Base-by-base conservation (phyloP, 2,329 filamentous ascomycete genomes). In the Cladobotryum protrusum region DNA sequence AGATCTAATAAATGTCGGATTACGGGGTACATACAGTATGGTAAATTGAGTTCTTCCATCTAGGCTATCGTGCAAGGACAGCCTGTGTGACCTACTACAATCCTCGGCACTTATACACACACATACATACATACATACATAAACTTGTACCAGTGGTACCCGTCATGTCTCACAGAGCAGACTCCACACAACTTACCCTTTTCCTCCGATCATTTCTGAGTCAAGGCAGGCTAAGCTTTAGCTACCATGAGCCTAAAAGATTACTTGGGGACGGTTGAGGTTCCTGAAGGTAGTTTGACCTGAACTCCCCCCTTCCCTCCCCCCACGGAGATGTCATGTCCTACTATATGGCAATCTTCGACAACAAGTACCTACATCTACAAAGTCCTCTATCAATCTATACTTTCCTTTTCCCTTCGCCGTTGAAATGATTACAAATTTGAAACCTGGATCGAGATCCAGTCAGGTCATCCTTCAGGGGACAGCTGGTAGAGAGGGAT, bases 241-340 rank as follows among this genome's bases (percentile, higher is more conserved):
- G 40, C 40, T 19, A 17, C 40, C 40, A 42, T 42, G 40, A 42
- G 40, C 40, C 19, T 42, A 42, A 42, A 42, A 15, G 20, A 42
- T 42, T n/a, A n/a, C 13, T 37, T 37, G 13, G 5, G 7, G 17
- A n/a, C 14, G 7, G 14, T 17, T 7, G 9, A 37, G 13, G 35
- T 37, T n/a, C 2, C 17, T 9, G n/a, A 37, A 37, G 35, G 35
- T 37, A 37, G 14, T 37, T n/a, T 2, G n/a, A 7, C 12, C 14
- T 3, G 35, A n/a, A 9, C 35, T 8, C n/a, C n/a, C n/a, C n/a
- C n/a, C n/a, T n/a, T n/a, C n/a, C n/a, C n/a, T n/a, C n/a, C n/a
- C n/a, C 35, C 35, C 35, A 37, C 8, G 14, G 17, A 37, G 35
- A n/a, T 17, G 13, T n/a, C 9, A n/a, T n/a, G 13, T 17, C n/a